Base-by-base conservation (phyloP, 1,284 basidiomycete species). In the Ganoderma multipileum region DNA sequence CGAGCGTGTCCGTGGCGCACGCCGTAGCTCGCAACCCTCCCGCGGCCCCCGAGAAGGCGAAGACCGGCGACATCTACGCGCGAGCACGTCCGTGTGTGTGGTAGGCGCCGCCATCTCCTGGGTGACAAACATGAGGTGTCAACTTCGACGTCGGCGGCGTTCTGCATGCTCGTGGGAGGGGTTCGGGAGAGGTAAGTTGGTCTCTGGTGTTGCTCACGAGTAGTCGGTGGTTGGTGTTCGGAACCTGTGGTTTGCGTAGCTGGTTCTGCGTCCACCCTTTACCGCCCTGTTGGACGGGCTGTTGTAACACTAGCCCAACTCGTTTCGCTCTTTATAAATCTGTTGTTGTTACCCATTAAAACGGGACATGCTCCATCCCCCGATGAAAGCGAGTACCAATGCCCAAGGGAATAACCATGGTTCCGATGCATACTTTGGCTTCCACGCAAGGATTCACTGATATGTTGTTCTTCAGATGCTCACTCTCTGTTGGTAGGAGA, bases 1-100 rank as follows among this genome's bases (percentile, higher is more conserved):
- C 28, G 75, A 78, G 71, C 2, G 20, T 63, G 73, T 75, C 68
- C 42, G 79, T 74, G 23, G 14, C 68, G 23, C 36, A 18, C 44
- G 38, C 63, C 52, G 66, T 7, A 7, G 33, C 33, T 3, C 33
- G 69, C 36, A 26, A 65, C 26, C 39, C 67, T 50, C 63, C 72
- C n/a, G 63, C 63, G 18, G 64, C 61, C 30, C 54, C 62, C 66
- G 72, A 73, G 76, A 84, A 80, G 77, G 72, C 67, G 0, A 84
- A 84, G 75, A 59, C 64, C 50, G 68, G 67, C 52, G 74, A 77
- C 28, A 84, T 85, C 77, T 87, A 83, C 33, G 84, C 86, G 2
- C 81, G 81, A 68, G 86, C 86, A 36, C 78, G 80, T 11, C 84
- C 85, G 0, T 77, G 82, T 2, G 77, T 79, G 7, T 87, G 87